Percentiles rank a stretch among this genome's conserved stretches.
Evolutionary conservation across 768 basidiomycete genomes (phyloP).

Genomic region (Leccinum imitatum): DNA sequence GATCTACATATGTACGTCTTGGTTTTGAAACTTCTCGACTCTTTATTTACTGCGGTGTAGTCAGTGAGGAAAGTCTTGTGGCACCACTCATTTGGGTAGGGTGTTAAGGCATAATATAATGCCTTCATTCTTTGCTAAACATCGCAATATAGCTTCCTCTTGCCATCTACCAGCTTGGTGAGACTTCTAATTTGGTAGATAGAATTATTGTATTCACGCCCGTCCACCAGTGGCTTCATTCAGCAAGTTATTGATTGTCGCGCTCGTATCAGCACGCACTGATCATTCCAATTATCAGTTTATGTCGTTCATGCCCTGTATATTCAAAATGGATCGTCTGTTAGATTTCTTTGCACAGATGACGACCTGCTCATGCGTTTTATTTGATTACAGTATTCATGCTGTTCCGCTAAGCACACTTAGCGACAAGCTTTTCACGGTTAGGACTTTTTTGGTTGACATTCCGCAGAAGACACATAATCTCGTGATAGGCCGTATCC

Average conservation of each 20-base stretch:
- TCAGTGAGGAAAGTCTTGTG: neutral
- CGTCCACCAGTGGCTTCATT: neutral
- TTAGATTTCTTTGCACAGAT: neutral
- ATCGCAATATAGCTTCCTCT: neutral
- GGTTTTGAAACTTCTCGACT: neutral
- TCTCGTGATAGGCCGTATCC: neutral
- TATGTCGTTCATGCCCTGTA: constrained; percentile 1
- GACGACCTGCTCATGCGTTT: neutral
- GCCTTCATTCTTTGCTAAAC: neutral
- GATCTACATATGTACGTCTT: constrained; percentile 7
- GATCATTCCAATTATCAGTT: neutral
- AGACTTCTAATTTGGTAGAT: neutral
- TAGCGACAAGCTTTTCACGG: neutral
- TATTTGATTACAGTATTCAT: neutral
- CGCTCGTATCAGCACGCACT: neutral
- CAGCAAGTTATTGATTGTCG: neutral
- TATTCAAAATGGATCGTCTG: neutral
- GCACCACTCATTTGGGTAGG: constrained; percentile 10
- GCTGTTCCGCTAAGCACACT: constrained; percentile 1
- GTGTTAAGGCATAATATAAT: too few relatives aligned
- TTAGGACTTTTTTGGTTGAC: neutral
- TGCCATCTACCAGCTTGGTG: constrained; percentile 2
- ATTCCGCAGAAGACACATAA: neutral
- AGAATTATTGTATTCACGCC: neutral
- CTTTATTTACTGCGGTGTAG: neutral